Percentiles rank a stretch among this genome's conserved stretches.
Conservation (phyloP, 257 asterid species). For the Euphrasia confusa region DNA sequence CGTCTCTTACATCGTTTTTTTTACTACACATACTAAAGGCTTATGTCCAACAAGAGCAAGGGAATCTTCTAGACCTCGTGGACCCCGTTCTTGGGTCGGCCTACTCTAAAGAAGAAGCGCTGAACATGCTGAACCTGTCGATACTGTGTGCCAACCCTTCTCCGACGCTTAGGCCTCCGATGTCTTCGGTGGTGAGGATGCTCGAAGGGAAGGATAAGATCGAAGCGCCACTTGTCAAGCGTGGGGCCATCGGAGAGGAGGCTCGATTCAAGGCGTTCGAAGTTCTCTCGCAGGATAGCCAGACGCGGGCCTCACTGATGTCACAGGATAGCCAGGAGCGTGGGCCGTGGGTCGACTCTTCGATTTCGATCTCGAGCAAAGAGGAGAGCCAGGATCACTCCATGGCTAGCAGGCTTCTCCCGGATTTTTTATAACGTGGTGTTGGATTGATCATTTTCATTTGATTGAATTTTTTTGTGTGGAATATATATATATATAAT, state of each 20-base stretch:
- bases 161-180: constrained; percentile 70
- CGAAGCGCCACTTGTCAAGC: constrained; percentile 71
- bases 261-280: constrained; percentile 63
- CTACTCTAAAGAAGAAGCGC: constrained; percentile 54
- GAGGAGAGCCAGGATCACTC: constrained; percentile 34
- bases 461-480: too few species aligned
- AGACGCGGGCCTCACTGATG: constrained; percentile 36
- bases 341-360: constrained; percentile 74
- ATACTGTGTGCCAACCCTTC: constrained; percentile 73
- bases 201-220: constrained; percentile 70
- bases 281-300: constrained; percentile 65
- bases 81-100: constrained; percentile 64
- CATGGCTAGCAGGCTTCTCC: constrained; percentile 39
- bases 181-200: constrained; percentile 84
- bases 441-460: too few species aligned
- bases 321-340: constrained; percentile 46
- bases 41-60: constrained; percentile 80
- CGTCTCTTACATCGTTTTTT: neutral
- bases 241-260: constrained; percentile 33
- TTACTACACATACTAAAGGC: constrained; percentile 40
- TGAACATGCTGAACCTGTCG: constrained; percentile 58
- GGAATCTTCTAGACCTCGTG: constrained; percentile 72
- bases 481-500: too few species aligned
- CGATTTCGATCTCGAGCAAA: constrained; percentile 38
- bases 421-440: neutral